A percentile compares a stretch with the other conserved stretches of the same genome.
phyloP scores from a whole-genome alignment of 2,329 filamentous ascomycete genomes.

The Elsinoe fawcettii region DNA sequence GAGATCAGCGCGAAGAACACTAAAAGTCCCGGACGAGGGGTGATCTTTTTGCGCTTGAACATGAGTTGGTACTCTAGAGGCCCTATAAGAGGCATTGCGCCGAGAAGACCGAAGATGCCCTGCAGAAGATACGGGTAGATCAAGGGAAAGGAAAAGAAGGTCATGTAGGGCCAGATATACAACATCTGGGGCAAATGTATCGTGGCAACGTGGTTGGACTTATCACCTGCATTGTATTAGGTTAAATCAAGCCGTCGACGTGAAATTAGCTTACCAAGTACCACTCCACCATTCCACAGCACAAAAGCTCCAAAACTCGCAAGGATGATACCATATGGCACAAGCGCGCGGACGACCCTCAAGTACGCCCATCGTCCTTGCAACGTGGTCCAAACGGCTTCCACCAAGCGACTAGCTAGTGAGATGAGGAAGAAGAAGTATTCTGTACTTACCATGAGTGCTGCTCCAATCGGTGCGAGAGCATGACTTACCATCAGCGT shows the following conservation, averaged over 20 bases:
- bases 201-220: constrained; percentile 85
- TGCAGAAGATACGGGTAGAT: constrained; percentile 50
- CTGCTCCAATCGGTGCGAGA: not conserved
- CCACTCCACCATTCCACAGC: constrained; percentile 80
- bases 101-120: constrained; percentile 23
- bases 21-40: constrained; percentile 34
- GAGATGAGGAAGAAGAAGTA: constrained; percentile 20
- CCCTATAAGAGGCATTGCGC: constrained; percentile 22
- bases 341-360: constrained; percentile 8
- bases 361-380: constrained; percentile 7
- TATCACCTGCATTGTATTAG: constrained; percentile 59
- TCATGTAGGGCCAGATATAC: constrained; percentile 85
- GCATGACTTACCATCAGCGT: constrained; percentile 37
- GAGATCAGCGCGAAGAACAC: constrained; percentile 36
- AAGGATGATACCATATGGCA: constrained; percentile 55
- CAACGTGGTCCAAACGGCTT: not conserved
- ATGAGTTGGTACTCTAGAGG: constrained; percentile 27
- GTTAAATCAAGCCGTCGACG: not conserved
- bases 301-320: constrained; percentile 66
- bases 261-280: constrained; percentile 56
- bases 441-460: constrained; percentile 20
- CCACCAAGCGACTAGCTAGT: not conserved
- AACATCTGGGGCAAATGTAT: constrained; percentile 87
- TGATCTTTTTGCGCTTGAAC: constrained; percentile 27
- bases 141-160: constrained; percentile 82